Evolutionary conservation across 1,139 yeast species (phyloP).

Genomic region (Kodamaea sp.): DNA sequence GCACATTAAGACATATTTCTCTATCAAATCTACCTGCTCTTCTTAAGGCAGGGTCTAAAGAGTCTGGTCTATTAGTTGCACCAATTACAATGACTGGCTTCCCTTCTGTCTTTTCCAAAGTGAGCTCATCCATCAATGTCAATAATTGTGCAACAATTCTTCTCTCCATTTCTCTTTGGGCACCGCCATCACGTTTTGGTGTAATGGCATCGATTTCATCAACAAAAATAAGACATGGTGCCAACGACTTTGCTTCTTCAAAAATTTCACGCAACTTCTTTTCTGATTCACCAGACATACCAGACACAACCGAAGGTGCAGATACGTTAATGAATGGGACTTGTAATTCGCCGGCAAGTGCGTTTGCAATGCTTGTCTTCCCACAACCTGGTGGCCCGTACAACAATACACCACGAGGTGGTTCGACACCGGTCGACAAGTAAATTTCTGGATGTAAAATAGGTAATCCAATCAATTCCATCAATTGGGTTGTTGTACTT

Average conservation of each 20-base stretch:
- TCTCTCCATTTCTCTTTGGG: constrained; percentile 97
- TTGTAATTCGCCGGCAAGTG: constrained; percentile 89
- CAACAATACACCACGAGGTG: constrained; percentile 91
- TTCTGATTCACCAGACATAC: constrained; percentile 99
- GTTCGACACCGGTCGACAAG: constrained; percentile 83
- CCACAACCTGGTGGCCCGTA: constrained; percentile 99
- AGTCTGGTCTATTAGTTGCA: constrained; percentile 78
- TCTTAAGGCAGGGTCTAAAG: constrained; percentile 97
- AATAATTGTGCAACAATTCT: constrained; percentile 93
- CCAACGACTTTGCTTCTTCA: constrained; percentile 85
- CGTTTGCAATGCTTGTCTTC: constrained; percentile 93
- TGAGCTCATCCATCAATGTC: constrained; percentile 89
- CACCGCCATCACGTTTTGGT: constrained; percentile 93
- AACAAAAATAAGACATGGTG: constrained; percentile 89
- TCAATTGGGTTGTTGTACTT: constrained; percentile 71
- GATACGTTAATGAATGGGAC: constrained; percentile 89
- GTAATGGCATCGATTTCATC: constrained; percentile 99
- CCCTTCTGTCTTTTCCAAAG: constrained; percentile 84
- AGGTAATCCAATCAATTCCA: constrained; percentile 90
- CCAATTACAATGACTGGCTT: constrained; percentile 70
- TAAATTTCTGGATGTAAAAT: constrained; percentile 91
- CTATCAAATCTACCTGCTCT: constrained; percentile 79
- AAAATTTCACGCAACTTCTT: constrained; percentile 89
- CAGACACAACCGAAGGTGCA: constrained; percentile 96
- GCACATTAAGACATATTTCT: constrained; percentile 71